Base-by-base conservation (phyloP, 306 rosid species). In the Corylus americana region DNA sequence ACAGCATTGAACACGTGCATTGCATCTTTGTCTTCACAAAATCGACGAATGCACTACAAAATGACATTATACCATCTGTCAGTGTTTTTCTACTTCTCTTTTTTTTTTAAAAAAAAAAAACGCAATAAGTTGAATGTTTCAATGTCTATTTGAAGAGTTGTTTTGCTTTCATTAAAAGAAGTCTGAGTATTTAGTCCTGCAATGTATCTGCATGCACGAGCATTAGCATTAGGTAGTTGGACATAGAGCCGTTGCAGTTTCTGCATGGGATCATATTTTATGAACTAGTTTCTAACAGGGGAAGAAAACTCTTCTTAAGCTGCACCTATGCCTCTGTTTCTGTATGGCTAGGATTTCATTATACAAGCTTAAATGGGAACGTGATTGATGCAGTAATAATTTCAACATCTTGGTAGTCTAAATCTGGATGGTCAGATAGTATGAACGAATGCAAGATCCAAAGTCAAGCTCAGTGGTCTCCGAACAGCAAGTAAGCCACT, bases 41-140 rank as follows among this genome's bases (percentile, higher is more conserved):
- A 78, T 67, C 90, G 90, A 17, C 92, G 90, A 72, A 78, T 57
- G 75, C 97, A 87, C 94, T 88, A 76, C 82, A 55, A 39, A 64
- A 37, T 55, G 57, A 77, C 77, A 83, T 45, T 45, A 77, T 25
- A 67, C 25, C 11, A 42, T 75, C n/a, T 37, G 55, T 85, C 22
- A 75, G 77, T 61, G 54, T 51, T 42, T 47, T 10, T 42, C 45
- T 42, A 42, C 16, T 78, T 49, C 49, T 71, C 54, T 7, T 25
- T 63, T 13, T 63, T 63, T 63, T 31, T 2, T 13, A 66, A 59
- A 54, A 22, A 22, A 22, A 22, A 22, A 22, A 22, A 22, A 22
- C 0, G 72, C 70, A 75, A 10, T 53, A 16, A 22, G 59, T 22
- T 11, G 51, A 74, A 64, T 31, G 47, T 58, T 51, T 12, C 5